Base-by-base conservation (phyloP, 805 yeast species). In the Kurtzmaniella fragi region DNA sequence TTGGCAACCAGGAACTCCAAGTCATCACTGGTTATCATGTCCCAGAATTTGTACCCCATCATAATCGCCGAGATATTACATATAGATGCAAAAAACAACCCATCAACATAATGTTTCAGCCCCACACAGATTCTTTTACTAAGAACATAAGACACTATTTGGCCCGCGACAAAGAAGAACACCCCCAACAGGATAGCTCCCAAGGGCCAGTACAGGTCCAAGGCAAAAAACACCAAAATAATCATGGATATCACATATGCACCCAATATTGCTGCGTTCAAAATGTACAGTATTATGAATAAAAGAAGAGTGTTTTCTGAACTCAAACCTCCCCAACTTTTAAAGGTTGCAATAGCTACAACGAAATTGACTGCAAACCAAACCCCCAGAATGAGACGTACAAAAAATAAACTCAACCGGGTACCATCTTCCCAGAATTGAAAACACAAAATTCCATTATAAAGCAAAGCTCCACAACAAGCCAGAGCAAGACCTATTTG, bases 31-130 rank as follows among this genome's bases (percentile, higher is more conserved):
- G 98, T 93, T 38, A 91, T 82, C 75, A 90, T 88, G 54, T 90
- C 97, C 96, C 98, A 91, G 50, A 80, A 87, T 63, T 93, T 90
- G 70, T 89, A 91, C 37, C 91, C 71, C 98, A 93, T 91, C 95
- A 93, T 89, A 40, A 84, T 65, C 3, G 95, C 75, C 52, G 88
- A 84, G 36, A 88, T 56, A 56, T 87, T 87, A 55, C 95, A 77
- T 28, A 88, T 52, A 17, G 93, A 76, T 26, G 88, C 93, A 53
- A 90, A 87, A 54, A 91, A 83, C 25, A 88, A 61, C 1, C 98
- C 98, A 55, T 91, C 99, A 16, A 88, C 71, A 57, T 91, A 93
- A 61, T 93, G 99, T 29, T 82, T 77, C 34, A 84, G 77, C 15
- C 79, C 73, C 28, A 65, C 62, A 62, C 99, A 91, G 31, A 91